Evolutionary conservation across 352 stramenopile species (phyloP), one percentile per base, ranked within the genome.

Genomic region (Phytophthora kernoviae): DNA sequence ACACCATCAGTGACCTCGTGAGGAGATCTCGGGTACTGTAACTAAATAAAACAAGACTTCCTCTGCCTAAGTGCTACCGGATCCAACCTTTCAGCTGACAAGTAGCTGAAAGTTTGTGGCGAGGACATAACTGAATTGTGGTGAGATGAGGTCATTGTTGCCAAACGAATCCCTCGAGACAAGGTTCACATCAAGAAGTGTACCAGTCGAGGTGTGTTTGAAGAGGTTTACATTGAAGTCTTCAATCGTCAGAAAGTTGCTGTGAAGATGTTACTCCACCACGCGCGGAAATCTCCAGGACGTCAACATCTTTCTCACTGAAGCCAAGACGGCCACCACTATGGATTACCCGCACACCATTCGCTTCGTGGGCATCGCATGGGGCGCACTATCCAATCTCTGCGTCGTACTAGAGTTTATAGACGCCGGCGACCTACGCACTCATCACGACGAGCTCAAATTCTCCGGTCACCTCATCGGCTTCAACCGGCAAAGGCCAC

Each of bases 281-380:
- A 45, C 26, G 10, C 24, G 57, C 9, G 24, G 12, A n/a, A 50
- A 42, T 14, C 20, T 65, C 17, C 47, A 65, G 17, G 41, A 77
- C 17, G 68, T 81, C 5, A 62, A 72, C n/a, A 40, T 52, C 0
- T 79, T 84, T 30, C 41, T 79, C 5, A 39, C 37, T 1, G 77
- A 87, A 24, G 66, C 78, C 12, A 76, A 75, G 32, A 40, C 75
- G 14, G 70, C 76, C 33, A 59, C 68, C 0, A 43, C 20, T 10
- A 52, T 88, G 30, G 65, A 82, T 2, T 73, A 88, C 40, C 51
- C 67, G n/a, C 60, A 68, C 26, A 78, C 85, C 15, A 64, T 84
- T 1, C 39, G n/a, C 5, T 84, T 84, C 22, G 45, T 85, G 21
- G 77, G 75, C 6, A 69, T 85, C 1, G 75, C 75, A 14, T 85